Percentiles rank a stretch among this genome's conserved stretches.
Evolutionary conservation across 2,329 filamentous ascomycete species (phyloP).

Genomic region (Corynespora cassiicola): DNA sequence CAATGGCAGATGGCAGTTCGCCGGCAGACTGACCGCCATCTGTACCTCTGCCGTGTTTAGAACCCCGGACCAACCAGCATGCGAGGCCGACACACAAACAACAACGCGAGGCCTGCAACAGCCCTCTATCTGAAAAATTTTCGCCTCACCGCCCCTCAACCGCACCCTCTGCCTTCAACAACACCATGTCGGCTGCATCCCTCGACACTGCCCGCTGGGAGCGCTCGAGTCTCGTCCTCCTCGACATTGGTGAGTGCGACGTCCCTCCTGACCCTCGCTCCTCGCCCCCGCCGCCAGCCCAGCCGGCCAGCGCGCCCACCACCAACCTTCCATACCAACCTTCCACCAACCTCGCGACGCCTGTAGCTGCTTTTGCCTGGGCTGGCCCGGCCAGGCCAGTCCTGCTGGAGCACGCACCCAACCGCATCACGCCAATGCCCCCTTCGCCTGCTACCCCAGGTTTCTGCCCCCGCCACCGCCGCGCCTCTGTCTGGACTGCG

Average conservation of each 20-base stretch:
- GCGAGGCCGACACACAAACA: constrained; percentile 30
- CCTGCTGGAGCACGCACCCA: too few species aligned
- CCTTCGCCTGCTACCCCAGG: constrained; percentile 31
- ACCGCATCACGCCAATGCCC: constrained; percentile 17
- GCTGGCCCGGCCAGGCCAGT: constrained; percentile 11
- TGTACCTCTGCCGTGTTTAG: constrained; percentile 23
- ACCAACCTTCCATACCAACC: constrained; percentile 26
- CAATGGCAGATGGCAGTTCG: too few species aligned
- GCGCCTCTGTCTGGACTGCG: constrained; percentile 20
- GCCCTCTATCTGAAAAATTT: constrained; percentile 28
- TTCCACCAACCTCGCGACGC: constrained; percentile 17
- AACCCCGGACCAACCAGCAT: constrained; percentile 36
- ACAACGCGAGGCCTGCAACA: constrained; percentile 6
- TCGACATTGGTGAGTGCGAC: constrained; percentile 64
- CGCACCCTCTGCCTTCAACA: constrained; percentile 29
- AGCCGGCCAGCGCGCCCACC: neutral
- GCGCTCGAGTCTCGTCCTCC: constrained; percentile 57
- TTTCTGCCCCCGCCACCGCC: constrained; percentile 35
- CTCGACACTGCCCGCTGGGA: constrained; percentile 38
- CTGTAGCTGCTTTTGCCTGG: constrained; percentile 17
- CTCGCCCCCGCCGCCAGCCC: neutral
- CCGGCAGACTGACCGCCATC: constrained; percentile 40
- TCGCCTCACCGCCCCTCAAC: constrained; percentile 41
- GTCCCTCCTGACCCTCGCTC: constrained; percentile 5
- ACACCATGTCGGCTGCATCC: constrained; percentile 33